Evolutionary conservation across 352 stramenopile genomes (phyloP).

Genomic region (Saprolegnia diclina): DNA sequence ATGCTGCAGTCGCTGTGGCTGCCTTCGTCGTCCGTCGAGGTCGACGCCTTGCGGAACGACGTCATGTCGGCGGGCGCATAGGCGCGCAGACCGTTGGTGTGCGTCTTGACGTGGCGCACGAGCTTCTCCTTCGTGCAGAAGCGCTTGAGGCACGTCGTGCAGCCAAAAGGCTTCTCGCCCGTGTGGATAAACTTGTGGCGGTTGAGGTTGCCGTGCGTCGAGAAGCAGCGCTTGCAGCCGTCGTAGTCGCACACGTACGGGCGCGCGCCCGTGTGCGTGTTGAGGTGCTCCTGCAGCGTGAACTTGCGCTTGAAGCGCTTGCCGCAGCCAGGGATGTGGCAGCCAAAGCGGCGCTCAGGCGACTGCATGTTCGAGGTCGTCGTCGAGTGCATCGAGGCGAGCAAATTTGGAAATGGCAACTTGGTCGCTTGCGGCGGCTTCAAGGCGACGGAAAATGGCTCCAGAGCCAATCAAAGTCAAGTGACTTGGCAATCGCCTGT

Average conservation of each 20-base stretch:
- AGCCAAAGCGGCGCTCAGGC: constrained; percentile 41
- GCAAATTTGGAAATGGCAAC: neutral
- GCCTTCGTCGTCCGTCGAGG: neutral
- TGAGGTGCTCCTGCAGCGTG: constrained; percentile 43
- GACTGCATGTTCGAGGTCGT: neutral
- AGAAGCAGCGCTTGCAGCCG: constrained; percentile 55
- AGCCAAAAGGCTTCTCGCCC: constrained; percentile 6
- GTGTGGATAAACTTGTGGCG: constrained; percentile 51
- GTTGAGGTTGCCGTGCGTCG: constrained; percentile 54
- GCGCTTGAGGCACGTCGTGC: neutral
- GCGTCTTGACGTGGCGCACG: constrained; percentile 6
- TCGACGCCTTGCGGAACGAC: neutral
- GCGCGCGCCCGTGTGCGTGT: constrained; percentile 69
- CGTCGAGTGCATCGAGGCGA: neutral
- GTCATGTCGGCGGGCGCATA: neutral
- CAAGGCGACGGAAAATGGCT: neutral
- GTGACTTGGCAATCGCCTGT: constrained; percentile 1
- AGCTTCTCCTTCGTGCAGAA: constrained; percentile 11
- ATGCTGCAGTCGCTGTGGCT: neutral
- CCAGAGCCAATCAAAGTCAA: neutral
- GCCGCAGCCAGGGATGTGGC: constrained; percentile 34
- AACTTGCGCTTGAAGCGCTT: constrained; percentile 27
- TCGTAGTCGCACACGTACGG: constrained; percentile 46
- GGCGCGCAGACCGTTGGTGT: neutral
- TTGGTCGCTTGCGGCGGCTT: neutral